A percentile compares a stretch with the other conserved stretches of the same genome.
phyloP scores from a whole-genome alignment of 257 asterid genomes.

The Salvia hispanica region DNA sequence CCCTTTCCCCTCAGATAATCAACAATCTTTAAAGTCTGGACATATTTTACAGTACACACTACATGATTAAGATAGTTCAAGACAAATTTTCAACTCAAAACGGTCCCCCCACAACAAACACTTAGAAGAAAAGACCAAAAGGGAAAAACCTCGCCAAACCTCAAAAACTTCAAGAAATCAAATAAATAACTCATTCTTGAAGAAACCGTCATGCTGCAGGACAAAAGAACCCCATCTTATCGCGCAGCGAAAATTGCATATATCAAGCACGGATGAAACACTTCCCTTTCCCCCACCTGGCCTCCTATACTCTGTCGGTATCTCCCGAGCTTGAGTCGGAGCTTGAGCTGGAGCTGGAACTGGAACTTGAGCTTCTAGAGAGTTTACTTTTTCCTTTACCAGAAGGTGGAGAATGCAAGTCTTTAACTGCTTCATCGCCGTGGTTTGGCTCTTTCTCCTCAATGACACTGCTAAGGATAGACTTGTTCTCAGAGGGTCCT shows the following conservation, averaged over 20 bases:
- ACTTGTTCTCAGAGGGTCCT: constrained; percentile 32
- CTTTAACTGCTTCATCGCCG: constrained; percentile 33
- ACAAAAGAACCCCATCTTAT: constrained; percentile 15
- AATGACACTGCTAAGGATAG: constrained; percentile 21
- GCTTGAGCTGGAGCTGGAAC: constrained; percentile 56
- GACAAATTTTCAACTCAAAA: constrained; percentile 27
- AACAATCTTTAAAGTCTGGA: constrained; percentile 18
- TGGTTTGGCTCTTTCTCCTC: constrained; percentile 35
- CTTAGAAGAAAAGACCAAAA: background rate
- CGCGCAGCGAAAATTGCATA: background rate
- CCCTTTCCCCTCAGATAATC: constrained; percentile 9
- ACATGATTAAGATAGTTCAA: constrained; percentile 18
- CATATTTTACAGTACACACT: constrained; percentile 32
- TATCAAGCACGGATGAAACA: background rate
- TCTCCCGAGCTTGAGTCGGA: constrained; percentile 67
- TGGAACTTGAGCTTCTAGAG: constrained; percentile 54
- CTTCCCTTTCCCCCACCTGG: constrained; percentile 6
- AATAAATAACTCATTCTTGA: constrained; percentile 58
- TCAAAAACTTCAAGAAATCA: constrained; percentile 53
- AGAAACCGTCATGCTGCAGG: constrained; percentile 43
- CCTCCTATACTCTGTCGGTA: constrained; percentile 49
- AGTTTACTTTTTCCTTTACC: constrained; percentile 37
- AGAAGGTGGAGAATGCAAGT: constrained; percentile 32
- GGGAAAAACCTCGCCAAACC: constrained; percentile 27
- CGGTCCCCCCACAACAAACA: constrained; percentile 23